Base-by-base conservation (phyloP, 2,329 filamentous ascomycete species). In the Chaetomium globosum region DNA sequence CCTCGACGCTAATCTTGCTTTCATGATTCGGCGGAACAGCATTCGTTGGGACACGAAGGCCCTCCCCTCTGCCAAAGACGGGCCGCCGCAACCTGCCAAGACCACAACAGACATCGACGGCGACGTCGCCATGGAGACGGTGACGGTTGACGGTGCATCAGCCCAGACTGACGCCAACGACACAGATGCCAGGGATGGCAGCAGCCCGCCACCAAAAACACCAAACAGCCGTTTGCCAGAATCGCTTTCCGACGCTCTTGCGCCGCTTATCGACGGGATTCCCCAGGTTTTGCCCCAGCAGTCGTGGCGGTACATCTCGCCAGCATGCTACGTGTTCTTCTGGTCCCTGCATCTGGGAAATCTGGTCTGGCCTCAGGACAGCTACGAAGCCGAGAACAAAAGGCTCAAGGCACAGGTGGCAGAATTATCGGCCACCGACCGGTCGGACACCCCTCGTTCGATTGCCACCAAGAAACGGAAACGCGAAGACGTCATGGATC, bases 281-380 rank as follows among this genome's bases (percentile, higher is more conserved):
- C 84, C 85, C 65, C 79, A 80, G 6, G 80, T 85, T 0, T 75
- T 92, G 12, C 85, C 90, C 0, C 77, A 84, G 1, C 83, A 86
- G 8, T 84, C 87, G 5, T 92, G 89, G 82, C 80, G 85, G 12
- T 86, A 85, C 58, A 84, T 97, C 59, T 93, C 87, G 52, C 83
- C 92, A 0, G 87, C 91, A 33, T 94, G 97, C 75, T 97, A 92
- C 73, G 87, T 91, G 52, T 91, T 90, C 0, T 99, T 99, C 78
- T 99, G 95, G 95, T 89, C 93, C 59, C 82, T 97, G 13, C 89
- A 92, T 31, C 84, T 96, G 3, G 88, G 90, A 54, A 94, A 99
- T 74, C 81, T 97, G 64, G 85, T 87, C 64, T 87, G 93, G 68
- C 91, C 91, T 1, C 87, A 87, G 67, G 84, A 87, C 39, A 90